Evolutionary conservation across 192 early-diverging fungal species (phyloP), one percentile per base, ranked within the genome.

Genomic region (Linnemannia zychae): DNA sequence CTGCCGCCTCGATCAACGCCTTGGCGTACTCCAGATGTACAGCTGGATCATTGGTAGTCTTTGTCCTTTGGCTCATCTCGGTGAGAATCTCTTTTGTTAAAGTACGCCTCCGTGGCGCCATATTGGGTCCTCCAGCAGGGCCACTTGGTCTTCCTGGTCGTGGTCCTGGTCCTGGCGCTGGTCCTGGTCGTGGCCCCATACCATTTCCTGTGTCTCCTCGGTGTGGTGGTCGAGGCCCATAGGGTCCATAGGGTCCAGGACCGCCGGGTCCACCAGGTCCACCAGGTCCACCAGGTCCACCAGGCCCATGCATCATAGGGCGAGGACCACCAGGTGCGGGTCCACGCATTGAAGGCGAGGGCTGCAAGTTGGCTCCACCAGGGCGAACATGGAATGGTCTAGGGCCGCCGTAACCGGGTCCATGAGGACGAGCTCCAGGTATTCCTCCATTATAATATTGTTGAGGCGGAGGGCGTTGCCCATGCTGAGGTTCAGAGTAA

Each of bases 11-110:
- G 33, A 99, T 91, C 47, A 99, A 82, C 63, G 96, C 96, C 77
- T 96, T 95, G 49, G 95, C 98, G 90, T 98, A 98, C 53, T 94
- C 93, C 40, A 98, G 90, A 84, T 96, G 95, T 20, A 92, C 88
- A 7, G 83, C 86, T 9, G 94, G 94, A 89, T 98, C 96, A 57
- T 88, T 90, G 24, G 86, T 91, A 13, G 76, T 71, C 84, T 88
- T 92, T 15, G 88, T 89, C n/a, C 93, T 78, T 50, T 88, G 65
- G 18, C 92, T 86, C 82, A 84, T 84, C 66, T 78, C 82, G 63
- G 78, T 77, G 57, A 84, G 53, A 16, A 84, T 18, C 28, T 84
- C 82, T 46, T 79, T 60, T 0, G 82, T 84, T 57, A 84, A 75
- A 1, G 67, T 72, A 34, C 82, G 53, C 24, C 85, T 37, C 71